Conservation (phyloP, 768 basidiomycete genomes). For the Phlebiopsis gigantea region DNA sequence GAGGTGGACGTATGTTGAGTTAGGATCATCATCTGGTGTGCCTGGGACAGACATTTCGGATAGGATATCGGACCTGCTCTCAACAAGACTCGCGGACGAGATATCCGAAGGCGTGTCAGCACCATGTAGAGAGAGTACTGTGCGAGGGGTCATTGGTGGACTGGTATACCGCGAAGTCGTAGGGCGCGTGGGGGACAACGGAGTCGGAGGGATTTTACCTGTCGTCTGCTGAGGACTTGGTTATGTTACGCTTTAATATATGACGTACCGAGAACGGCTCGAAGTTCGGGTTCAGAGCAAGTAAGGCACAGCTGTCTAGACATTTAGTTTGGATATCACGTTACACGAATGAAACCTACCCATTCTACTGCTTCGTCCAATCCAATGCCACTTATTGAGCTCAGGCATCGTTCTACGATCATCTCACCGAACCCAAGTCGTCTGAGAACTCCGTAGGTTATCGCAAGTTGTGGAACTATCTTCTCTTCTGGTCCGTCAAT, state of each 20-base stretch:
- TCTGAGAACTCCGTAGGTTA: conserved; percentile 77
- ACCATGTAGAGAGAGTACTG: not conserved
- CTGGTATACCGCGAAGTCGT: not conserved
- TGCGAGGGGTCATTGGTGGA: not conserved
- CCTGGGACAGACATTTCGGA: not conserved
- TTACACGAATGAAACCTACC: conserved; percentile 43
- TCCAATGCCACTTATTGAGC: conserved; percentile 56
- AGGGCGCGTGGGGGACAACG: not conserved
- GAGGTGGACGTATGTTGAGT: conserved; percentile 54
- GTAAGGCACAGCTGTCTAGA: conserved; percentile 62
- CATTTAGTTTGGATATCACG: not conserved
- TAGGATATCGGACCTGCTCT: not conserved
- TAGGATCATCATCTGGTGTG: conserved; percentile 37
- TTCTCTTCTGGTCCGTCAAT: conserved; percentile 68
- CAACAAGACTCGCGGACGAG: not conserved
- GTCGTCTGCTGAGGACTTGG: not conserved
- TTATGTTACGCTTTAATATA: not conserved
- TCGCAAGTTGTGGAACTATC: conserved; percentile 58
- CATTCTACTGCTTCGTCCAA: conserved; percentile 90
- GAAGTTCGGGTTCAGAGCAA: conserved; percentile 50
- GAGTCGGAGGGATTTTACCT: not conserved
- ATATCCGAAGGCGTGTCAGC: not conserved
- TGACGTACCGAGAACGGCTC: not conserved
- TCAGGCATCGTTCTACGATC: conserved; percentile 67
- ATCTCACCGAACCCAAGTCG: conserved; percentile 71